These are phyloP conservation scores for Ambrosiella xylebori DNA, from an alignment of 2,329 filamentous ascomycete genomes.

Conservation along the genomic window DNA sequence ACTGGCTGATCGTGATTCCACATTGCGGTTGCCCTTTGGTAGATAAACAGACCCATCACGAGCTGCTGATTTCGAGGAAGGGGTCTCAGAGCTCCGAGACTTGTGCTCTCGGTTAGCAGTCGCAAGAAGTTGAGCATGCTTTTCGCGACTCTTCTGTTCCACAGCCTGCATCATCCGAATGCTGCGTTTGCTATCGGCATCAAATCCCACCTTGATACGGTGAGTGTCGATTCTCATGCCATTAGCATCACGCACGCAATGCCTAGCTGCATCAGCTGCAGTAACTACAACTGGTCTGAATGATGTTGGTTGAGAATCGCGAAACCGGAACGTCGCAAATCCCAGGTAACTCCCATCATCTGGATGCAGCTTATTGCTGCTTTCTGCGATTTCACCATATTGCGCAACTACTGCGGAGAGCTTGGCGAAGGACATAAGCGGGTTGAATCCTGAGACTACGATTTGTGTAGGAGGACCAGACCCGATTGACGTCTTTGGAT, in stretches of 20 bases:
- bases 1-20: slow-evolving; percentile 24
- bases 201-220: slow-evolving; percentile 66
- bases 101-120: slow-evolving; percentile 12
- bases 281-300: slow-evolving; percentile 37
- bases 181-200: slow-evolving; percentile 74
- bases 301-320: slow-evolving; percentile 41
- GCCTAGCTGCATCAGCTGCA: slow-evolving; percentile 65
- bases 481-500: slow-evolving; percentile 67
- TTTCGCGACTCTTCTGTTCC: slow-evolving; percentile 50
- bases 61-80: slow-evolving; percentile 10
- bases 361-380: slow-evolving; percentile 89
- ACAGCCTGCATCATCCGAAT: slow-evolving; percentile 58
- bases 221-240: slow-evolving; percentile 65
- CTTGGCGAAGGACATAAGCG: slow-evolving; percentile 63
- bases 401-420: slow-evolving; percentile 59
- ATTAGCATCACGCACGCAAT: slow-evolving; percentile 60
- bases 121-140: slow-evolving; percentile 18
- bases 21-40: neutral
- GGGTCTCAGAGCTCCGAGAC: slow-evolving; percentile 15
- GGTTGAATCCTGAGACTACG: slow-evolving; percentile 91
- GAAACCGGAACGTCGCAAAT: slow-evolving; percentile 80
- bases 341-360: slow-evolving; percentile 87
- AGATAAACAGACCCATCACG: slow-evolving; percentile 25
- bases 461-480: slow-evolving; percentile 81
- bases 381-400: slow-evolving; percentile 75